Evolutionary conservation across 2,329 filamentous ascomycete species (phyloP), one percentile per base, ranked within the genome.

Genomic region (Ascosphaera aggregata): DNA sequence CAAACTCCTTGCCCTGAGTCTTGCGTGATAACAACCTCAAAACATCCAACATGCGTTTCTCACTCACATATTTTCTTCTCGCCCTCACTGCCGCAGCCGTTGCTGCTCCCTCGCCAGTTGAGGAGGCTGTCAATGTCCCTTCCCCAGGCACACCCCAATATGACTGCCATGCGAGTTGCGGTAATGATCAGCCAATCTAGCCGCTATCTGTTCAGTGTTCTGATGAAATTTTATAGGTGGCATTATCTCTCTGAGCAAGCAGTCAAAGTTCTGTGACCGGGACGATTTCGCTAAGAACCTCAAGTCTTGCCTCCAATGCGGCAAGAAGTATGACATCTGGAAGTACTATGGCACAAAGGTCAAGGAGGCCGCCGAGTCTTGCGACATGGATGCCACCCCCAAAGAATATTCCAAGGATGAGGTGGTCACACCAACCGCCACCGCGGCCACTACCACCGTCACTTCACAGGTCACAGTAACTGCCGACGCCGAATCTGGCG

Each of bases 281-380:
- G 22, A 43, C 9, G 45, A 45, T 35, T 45, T 44, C 40, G 46
- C 45, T 18, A 43, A 37, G 2, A 24, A 40, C 9, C 44, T 51
- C n/a, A 36, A 42, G 9, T 45, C 38, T 9, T 53, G 51, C 48
- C 52, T 63, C n/a, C 47, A 56, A 38, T 64, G 61, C 43, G 60
- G 60, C 35, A 43, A 54, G 30, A 43, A 52, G 27, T 55, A 51
- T 41, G 49, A 60, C 35, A 58, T 63, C 45, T 63, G 60, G 59
- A 44, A 51, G 36, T 49, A 54, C 43, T 63, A 64, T 37, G 54
- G 57, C 17, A 40, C 44, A 15, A 49, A 49, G 13, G 52, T 63
- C 34, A 41, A 42, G 18, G 43, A 43, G 1, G 57, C 55, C 18
- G 60, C 60, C 15, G 41, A 52, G 16, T 41, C 27, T 4, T 49